Base-by-base conservation (phyloP, 176 grass and related monocot species). In the Phragmites australis region DNA sequence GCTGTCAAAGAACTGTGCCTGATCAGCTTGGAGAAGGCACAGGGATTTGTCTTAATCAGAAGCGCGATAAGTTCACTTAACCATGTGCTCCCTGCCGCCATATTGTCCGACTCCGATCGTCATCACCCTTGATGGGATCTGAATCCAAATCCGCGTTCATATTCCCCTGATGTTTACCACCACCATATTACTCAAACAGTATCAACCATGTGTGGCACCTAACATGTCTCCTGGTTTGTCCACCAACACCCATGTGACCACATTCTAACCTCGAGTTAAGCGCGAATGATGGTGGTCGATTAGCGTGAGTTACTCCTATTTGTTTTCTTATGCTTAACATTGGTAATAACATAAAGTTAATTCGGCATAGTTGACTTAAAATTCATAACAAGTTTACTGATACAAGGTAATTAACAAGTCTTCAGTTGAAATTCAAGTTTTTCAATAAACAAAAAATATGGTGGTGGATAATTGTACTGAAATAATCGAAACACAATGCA, bases 1-100 rank as follows among this genome's bases (percentile, higher is more conserved):
- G 92, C 88, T 94, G 83, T 70, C 81, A 84, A 89, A 88, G 86
- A 87, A 94, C 86, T 89, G 90, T 80, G 87, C 81, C 70, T 72
- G 34, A 37, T 37, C 90, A 82, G 66, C 75, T 75, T 81, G 55
- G 70, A 39, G 76, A 49, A 87, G 59, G 89, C 86, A 85, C 83
- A 89, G 32, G 9, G 27, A 77, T 67, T 32, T 66, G 57, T 66
- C 82, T 63, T 77, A 89, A 64, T 57, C 76, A 72, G 85, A 23
- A 12, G 0, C 1, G 2, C 0, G 77, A 65, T 81, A 77, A 65
- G 73, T 72, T 73, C 41, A 70, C 37, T n/a, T 79, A 86, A 87
- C 80, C 74, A 86, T 90, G 87, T 90, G 74, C 68, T 82, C 59
- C 76, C 81, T 72, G 83, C 31, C 82, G 70, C 65, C 68, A 40